Evolutionary conservation across 129 eudicot species (phyloP), one percentile per base, ranked within the genome.

Genomic region (Artemisia tridentata): DNA sequence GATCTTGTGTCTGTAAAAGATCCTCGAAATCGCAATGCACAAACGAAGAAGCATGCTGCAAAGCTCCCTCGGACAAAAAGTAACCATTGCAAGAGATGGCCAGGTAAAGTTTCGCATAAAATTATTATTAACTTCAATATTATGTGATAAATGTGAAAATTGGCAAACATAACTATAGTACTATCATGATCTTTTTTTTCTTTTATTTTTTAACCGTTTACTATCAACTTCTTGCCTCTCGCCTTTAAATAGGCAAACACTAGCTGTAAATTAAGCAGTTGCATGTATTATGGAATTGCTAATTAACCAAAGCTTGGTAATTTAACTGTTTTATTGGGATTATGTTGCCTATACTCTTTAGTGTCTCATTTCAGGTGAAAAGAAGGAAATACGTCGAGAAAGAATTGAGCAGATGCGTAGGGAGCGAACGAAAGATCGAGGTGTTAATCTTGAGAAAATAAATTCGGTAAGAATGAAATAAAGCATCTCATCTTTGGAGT

Each of bases 341-440:
- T 71, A 57, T 70, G 56, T 23, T 66, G 71, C 64, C 62, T 80
- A 67, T 75, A 59, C 69, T 71, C 49, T 19, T 60, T 48, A 77
- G 85, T 34, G 62, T 71, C 54, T 72, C 63, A 62, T 78, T 75
- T 68, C 89, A 89, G 98, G 96, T 59, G 96, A 89, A 75, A 93
- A 89, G 78, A 89, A 93, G 90, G 90, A 89, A 73, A 85, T 76
- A 31, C 90, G 92, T 11, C 84, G 85, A 79, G 98, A 89, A 62
- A 75, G 23, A 67, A 87, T 89, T 80, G 96, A 90, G 73, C 67
- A 65, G 57, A 87, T 89, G 83, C 92, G 98, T 20, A 52, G 84
- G 75, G 98, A 93, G 70, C 79, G 95, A 84, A 89, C 89, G 96
- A 51, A 80, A 43, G 55, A 52, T 12, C 95, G 96, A 68, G 96